A percentile compares a stretch with the other conserved stretches of the same genome.
phyloP scores from a whole-genome alignment of 2,329 filamentous ascomycete genomes.

The Paramyrothecium sp. region DNA sequence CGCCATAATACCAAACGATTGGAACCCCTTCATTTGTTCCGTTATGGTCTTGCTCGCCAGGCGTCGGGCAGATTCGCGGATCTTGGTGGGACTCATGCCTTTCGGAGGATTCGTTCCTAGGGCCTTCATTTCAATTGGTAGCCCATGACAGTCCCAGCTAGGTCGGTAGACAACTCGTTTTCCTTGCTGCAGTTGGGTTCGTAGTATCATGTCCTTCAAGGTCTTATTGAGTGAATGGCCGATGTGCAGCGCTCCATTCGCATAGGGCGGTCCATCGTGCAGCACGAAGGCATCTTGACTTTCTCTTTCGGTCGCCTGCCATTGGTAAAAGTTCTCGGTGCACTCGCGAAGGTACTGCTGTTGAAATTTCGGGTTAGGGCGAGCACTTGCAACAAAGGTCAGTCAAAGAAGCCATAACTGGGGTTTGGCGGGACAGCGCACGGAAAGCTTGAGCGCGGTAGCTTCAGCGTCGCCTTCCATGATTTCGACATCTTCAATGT shows the following conservation, averaged over 20 bases:
- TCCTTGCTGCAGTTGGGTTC: conserved; percentile 75
- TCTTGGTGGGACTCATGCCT: conserved; percentile 50
- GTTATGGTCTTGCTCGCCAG: conserved; percentile 68
- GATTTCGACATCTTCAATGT: conserved; percentile 47
- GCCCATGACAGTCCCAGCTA: conserved; percentile 96
- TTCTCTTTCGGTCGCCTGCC: conserved; percentile 66
- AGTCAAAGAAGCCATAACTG: conserved; percentile 14
- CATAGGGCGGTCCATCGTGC: conserved; percentile 96
- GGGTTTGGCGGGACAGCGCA: conserved; percentile 32
- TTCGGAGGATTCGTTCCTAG: conserved; percentile 55
- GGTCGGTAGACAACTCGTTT: conserved; percentile 75
- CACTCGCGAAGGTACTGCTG: conserved; percentile 69
- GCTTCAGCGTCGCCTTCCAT: conserved; percentile 72
- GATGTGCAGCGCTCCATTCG: conserved; percentile 87
- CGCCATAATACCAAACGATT: conserved; percentile 73
- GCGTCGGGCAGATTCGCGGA: conserved; percentile 62
- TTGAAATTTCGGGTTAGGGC: conserved; percentile 48
- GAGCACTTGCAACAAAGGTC: conserved; percentile 37
- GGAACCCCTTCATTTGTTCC: conserved; percentile 72
- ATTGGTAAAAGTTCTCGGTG: conserved; percentile 84
- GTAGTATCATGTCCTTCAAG: conserved; percentile 88
- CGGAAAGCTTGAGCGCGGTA: conserved; percentile 75
- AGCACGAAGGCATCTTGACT: conserved; percentile 68
- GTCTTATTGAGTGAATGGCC: conserved; percentile 97
- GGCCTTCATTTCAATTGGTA: conserved; percentile 96